Evolutionary conservation across 2,329 filamentous ascomycete species (phyloP).

Genomic region (Ceratocystis lukuohia): DNA sequence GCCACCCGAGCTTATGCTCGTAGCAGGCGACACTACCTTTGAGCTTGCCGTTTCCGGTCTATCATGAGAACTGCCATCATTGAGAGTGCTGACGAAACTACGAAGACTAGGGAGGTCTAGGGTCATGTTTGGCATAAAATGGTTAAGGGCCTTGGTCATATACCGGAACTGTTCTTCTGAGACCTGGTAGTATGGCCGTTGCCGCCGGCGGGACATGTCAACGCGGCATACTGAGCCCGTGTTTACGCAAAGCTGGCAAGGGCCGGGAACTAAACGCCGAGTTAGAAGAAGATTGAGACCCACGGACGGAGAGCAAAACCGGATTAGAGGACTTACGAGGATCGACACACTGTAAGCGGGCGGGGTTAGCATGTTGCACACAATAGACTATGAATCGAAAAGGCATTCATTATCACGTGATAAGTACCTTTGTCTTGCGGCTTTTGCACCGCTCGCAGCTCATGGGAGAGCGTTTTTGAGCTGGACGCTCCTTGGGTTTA

Average conservation of each 20-base stretch:
- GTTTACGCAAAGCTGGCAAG: conserved; percentile 24
- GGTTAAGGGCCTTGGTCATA: conserved; percentile 24
- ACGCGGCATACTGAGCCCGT: conserved; percentile 23
- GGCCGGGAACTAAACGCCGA: conserved; percentile 22
- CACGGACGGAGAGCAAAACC: not conserved
- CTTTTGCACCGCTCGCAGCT: conserved; percentile 26
- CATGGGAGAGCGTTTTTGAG: conserved; percentile 24
- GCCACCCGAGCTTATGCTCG: not conserved
- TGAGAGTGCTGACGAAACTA: conserved; percentile 12
- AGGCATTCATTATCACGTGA: conserved; percentile 20
- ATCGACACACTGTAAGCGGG: conserved; percentile 18
- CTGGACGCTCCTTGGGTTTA: conserved; percentile 11
- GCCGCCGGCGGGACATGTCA: conserved; percentile 24
- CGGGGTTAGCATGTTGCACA: not conserved
- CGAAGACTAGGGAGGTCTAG: conserved; percentile 23
- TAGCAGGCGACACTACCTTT: not conserved
- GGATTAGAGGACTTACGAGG: conserved; percentile 10
- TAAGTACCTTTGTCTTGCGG: conserved; percentile 24
- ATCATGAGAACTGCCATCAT: not conserved
- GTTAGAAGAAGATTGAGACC: not conserved
- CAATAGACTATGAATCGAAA: not conserved
- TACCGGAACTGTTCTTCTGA: conserved; percentile 25
- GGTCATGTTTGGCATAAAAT: conserved; percentile 23
- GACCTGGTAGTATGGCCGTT: conserved; percentile 25
- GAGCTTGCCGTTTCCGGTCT: not conserved